Evolutionary conservation across 371 early-diverging fungal genomes (phyloP), one percentile per base, ranked within the genome.

Genomic region (Mucor plumbeus): DNA sequence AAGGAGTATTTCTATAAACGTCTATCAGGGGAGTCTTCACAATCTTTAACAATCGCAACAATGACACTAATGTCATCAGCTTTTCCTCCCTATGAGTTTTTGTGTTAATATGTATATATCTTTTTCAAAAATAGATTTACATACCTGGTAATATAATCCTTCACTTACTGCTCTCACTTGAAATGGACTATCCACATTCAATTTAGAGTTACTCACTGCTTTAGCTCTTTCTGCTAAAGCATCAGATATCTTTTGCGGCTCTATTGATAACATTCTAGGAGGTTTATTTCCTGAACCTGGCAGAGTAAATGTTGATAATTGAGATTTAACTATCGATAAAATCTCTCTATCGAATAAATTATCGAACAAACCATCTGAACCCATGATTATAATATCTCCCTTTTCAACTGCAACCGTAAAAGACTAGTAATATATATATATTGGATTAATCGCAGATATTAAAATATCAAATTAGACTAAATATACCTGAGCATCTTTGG

Each of bases 161-260:
- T 95, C 95, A 66, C 90, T 84, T 70, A 90, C 87, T 0, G 91
- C 91, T 59, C 90, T 85, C 54, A 83, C 85, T 80, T 95, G 95
- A 83, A 98, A 98, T 9, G 99, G 98, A 59, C 91, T 91, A 40
- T 86, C 77, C 1, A 88, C 83, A 63, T 87, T 90, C 47, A 90
- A 80, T 21, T 86, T 72, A 66, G 95, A 94, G 75, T 94, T 91
- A 70, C 92, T 91, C 1, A 93, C 92, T 35, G 81, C 77, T 61
- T 89, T 85, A 7, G 98, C 97, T 40, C 91, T 75, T 38, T 75
- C 76, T 7, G 93, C 90, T 21, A 98, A 78, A 0, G 94, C 91
- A 55, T 92, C 88, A 38, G 92, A 87, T 58, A 97, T 93, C 35
- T 73, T 70, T 47, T 88, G 88, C 10, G 96, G 95, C 47, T 90